Evolutionary conservation across 2,329 filamentous ascomycete species (phyloP).

Genomic region (Fusarium succisae): DNA sequence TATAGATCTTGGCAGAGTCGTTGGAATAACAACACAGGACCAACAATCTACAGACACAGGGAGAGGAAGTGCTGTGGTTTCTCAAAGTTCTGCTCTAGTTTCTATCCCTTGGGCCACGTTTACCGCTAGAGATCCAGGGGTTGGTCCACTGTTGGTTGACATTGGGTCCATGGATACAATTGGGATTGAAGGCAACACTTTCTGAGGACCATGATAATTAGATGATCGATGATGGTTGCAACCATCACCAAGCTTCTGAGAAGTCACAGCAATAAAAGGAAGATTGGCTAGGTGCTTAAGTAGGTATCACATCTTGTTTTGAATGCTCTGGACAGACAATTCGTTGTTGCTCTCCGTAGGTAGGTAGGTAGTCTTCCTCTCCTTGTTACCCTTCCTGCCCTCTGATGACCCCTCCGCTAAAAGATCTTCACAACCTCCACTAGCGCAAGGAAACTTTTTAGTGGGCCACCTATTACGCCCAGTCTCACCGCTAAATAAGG

Average conservation of each 20-base stretch:
- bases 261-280: background rate
- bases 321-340: background rate
- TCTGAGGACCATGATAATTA: background rate
- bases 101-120: constrained; percentile 10
- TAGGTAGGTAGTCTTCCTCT: background rate
- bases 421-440: constrained; percentile 1
- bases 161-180: background rate
- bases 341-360: background rate
- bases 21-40: no score
- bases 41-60: background rate
- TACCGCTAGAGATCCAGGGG: constrained; percentile 5
- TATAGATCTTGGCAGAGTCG: background rate
- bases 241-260: background rate
- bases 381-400: background rate
- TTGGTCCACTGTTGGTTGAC: background rate
- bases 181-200: background rate
- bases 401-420: background rate
- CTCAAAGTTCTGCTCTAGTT: background rate
- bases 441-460: constrained; percentile 18
- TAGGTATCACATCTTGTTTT: background rate
- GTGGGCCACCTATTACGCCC: background rate
- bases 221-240: background rate
- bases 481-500: constrained; percentile 23
- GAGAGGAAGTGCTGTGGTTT: background rate
- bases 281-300: background rate